Evolutionary conservation across 176 grass and related monocot genomes (phyloP).

Genomic region (Phoenix roebelenii): DNA sequence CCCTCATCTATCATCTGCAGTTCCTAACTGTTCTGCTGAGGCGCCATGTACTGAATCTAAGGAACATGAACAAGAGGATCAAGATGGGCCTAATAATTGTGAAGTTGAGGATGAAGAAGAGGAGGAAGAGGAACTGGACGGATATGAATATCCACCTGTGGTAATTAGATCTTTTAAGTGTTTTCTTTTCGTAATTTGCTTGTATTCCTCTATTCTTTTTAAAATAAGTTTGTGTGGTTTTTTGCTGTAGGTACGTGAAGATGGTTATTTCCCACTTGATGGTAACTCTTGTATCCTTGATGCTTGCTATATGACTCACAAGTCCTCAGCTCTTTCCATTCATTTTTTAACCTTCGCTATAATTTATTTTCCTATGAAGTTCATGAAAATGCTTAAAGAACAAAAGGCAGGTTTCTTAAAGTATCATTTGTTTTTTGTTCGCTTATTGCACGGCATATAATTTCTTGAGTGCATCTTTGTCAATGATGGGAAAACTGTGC

Average conservation of each 20-base stretch:
- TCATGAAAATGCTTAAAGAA: no score
- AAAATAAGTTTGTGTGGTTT: constrained; percentile 23
- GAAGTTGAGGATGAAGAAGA: constrained; percentile 53
- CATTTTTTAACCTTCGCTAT: constrained; percentile 1
- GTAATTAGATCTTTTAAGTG: constrained; percentile 18
- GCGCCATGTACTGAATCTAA: constrained; percentile 11
- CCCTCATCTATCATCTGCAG: constrained; percentile 9
- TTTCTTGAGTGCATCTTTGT: no score
- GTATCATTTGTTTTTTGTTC: no score
- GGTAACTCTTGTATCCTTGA: constrained; percentile 44
- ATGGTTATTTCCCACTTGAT: constrained; percentile 29
- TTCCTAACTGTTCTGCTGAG: constrained; percentile 21
- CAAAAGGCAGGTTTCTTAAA: no score
- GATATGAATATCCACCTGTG: constrained; percentile 45
- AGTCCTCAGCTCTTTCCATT: background rate
- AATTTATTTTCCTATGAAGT: no score
- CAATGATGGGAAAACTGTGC: no score
- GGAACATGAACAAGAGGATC: constrained; percentile 28
- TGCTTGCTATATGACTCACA: background rate
- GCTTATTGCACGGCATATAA: no score
- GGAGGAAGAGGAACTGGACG: constrained; percentile 55
- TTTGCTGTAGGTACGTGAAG: constrained; percentile 27
- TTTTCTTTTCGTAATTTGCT: constrained; percentile 11
- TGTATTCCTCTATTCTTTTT: background rate
- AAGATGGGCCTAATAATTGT: constrained; percentile 27